phyloP scores from a whole-genome alignment of 225 moss, liverwort and hornwort genomes.

The Sphagnum contortum region DNA sequence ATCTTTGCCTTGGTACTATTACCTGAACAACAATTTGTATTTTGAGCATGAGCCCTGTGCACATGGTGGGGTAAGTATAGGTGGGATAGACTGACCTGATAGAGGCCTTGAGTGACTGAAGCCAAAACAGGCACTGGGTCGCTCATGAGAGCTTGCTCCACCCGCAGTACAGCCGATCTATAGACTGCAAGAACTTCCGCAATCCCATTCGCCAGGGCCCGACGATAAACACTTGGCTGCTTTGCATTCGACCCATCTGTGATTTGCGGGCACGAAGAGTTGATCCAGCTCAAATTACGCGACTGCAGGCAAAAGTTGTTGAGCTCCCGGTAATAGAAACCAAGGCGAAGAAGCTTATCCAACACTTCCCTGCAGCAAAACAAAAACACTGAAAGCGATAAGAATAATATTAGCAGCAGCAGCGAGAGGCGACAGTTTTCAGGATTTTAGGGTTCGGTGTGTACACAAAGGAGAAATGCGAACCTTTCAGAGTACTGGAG shows the following conservation, averaged over 20 bases:
- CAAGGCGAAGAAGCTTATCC: constrained; percentile 78
- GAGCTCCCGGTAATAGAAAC: constrained; percentile 86
- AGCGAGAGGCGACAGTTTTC: neutral
- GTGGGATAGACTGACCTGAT: constrained; percentile 45
- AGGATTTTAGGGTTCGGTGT: too few species aligned
- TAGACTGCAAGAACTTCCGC: constrained; percentile 90
- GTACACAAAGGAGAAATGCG: neutral
- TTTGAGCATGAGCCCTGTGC: too few species aligned
- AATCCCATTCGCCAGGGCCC: constrained; percentile 93
- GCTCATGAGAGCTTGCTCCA: constrained; percentile 80
- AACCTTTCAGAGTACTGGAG: constrained; percentile 83
- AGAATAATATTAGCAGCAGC: too few species aligned
- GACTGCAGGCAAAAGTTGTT: constrained; percentile 74
- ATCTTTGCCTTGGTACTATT: too few species aligned
- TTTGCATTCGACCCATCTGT: constrained; percentile 22
- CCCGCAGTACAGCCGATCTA: constrained; percentile 86
- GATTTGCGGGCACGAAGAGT: constrained; percentile 34
- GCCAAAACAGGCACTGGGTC: constrained; percentile 96
- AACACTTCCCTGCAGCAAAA: constrained; percentile 43
- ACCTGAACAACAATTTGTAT: too few species aligned
- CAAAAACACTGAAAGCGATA: neutral
- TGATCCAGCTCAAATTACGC: constrained; percentile 92
- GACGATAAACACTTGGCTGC: constrained; percentile 77
- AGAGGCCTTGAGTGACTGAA: constrained; percentile 80
- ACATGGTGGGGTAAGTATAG: too few species aligned